Percentiles rank a stretch among this genome's conserved stretches.
Conservation (phyloP, 129 eudicot species). For the Helichrysum umbraculigerum region DNA sequence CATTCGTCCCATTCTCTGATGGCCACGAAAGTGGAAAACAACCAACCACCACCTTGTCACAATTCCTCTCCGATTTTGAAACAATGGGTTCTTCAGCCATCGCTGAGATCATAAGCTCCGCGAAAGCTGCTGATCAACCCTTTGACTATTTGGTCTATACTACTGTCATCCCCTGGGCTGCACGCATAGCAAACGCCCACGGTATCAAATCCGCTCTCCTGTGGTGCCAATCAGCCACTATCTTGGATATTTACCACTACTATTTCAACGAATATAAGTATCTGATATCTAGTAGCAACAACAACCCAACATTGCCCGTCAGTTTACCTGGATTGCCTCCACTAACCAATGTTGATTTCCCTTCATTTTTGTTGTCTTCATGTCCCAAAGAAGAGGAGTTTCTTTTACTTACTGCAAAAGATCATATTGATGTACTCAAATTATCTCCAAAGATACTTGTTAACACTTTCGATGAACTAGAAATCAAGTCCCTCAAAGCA, state of each 20-base stretch:
- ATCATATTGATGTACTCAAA: conserved; percentile 17
- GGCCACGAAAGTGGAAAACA: conserved; percentile 13
- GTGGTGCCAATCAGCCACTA: conserved; percentile 57
- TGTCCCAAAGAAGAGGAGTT: neutral
- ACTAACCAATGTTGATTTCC: conserved; percentile 24
- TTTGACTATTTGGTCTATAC: conserved; percentile 44
- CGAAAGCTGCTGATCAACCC: conserved; percentile 6
- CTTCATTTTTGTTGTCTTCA: conserved; percentile 28
- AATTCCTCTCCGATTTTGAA: neutral
- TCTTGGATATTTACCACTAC: conserved; percentile 39
- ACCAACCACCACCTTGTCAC: neutral
- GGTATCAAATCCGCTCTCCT: conserved; percentile 37
- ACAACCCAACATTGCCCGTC: conserved; percentile 6
- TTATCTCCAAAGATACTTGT: conserved; percentile 26
- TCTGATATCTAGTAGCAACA: neutral
- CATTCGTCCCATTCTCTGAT: conserved; percentile 3
- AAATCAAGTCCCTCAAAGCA: conserved; percentile 21
- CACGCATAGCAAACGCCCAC: conserved; percentile 32
- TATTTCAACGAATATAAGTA: conserved; percentile 38
- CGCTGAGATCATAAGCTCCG: conserved; percentile 6
- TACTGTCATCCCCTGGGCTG: conserved; percentile 43
- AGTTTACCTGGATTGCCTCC: conserved; percentile 37
- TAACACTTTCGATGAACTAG: conserved; percentile 29
- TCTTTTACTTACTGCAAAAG: neutral
- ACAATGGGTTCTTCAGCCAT: neutral